These are phyloP conservation scores for Ophiostoma quercus DNA, from an alignment of 2,329 filamentous ascomycete genomes.

Conservation along the genomic window DNA sequence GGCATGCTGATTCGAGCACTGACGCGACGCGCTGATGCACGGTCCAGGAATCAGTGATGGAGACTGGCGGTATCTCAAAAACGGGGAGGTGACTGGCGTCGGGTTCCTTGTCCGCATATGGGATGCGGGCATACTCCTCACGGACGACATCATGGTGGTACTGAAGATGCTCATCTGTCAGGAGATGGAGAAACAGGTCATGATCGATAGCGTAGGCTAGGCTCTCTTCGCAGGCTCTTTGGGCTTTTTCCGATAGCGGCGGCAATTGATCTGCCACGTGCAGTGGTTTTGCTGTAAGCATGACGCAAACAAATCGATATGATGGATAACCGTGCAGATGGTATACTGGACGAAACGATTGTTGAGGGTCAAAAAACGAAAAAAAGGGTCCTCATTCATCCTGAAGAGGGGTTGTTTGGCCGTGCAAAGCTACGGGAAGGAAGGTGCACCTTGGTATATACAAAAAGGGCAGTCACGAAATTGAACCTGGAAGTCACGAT, in stretches of 20 bases:
- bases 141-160: conserved; percentile 13
- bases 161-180: conserved; percentile 19
- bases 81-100: conserved; percentile 16
- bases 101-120: not conserved
- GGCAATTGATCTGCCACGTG: not conserved
- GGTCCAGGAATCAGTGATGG: conserved; percentile 20
- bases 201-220: conserved; percentile 18
- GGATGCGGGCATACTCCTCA: not conserved
- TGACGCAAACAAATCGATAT: not conserved
- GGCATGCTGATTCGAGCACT: conserved; percentile 18
- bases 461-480: not conserved
- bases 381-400: not conserved
- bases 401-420: not conserved
- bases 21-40: conserved; percentile 18
- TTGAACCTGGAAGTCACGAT: not conserved
- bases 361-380: not conserved
- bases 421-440: not conserved
- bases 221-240: conserved; percentile 4
- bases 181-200: conserved; percentile 20
- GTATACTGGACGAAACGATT: not conserved
- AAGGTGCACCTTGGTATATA: not conserved
- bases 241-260: conserved; percentile 8
- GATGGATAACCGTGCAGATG: not conserved
- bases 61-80: conserved; percentile 12
- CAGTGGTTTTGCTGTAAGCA: not conserved